These are phyloP conservation scores for Talaromyces sp. DNA, from an alignment of 2,329 filamentous ascomycete genomes.

Conservation along the genomic window DNA sequence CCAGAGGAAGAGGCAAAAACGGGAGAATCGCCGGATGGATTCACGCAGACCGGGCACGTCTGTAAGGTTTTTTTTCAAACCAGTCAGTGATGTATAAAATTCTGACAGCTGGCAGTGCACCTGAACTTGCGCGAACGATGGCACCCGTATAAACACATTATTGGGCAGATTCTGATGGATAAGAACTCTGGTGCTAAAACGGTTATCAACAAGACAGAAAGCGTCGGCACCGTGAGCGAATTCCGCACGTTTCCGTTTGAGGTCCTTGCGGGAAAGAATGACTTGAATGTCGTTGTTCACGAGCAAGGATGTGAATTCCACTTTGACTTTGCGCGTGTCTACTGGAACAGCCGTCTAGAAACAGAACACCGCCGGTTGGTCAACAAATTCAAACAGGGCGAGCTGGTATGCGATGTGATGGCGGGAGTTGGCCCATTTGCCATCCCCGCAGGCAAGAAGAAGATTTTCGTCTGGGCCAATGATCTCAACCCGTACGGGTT, in stretches of 20 bases:
- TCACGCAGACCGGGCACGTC: slow-evolving; percentile 84
- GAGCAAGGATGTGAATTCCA: slow-evolving; percentile 81
- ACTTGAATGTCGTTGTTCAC: slow-evolving; percentile 75
- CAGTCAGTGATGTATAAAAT: not conserved
- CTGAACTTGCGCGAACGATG: slow-evolving; percentile 82
- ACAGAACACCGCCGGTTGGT: slow-evolving; percentile 82
- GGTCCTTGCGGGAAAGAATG: slow-evolving; percentile 72
- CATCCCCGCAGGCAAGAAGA: slow-evolving; percentile 81
- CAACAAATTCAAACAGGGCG: slow-evolving; percentile 69
- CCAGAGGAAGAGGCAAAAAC: slow-evolving; percentile 67
- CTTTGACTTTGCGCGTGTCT: slow-evolving; percentile 94
- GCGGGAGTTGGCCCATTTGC: slow-evolving; percentile 95
- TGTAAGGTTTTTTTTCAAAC: slow-evolving; percentile 46
- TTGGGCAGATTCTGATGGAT: slow-evolving; percentile 79
- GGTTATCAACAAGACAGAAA: slow-evolving; percentile 92
- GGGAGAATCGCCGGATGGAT: slow-evolving; percentile 72
- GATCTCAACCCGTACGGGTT: slow-evolving; percentile 92
- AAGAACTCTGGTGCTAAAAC: slow-evolving; percentile 80
- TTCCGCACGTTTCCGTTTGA: slow-evolving; percentile 94
- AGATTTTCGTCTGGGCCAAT: slow-evolving; percentile 92
- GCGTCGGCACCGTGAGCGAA: slow-evolving; percentile 77
- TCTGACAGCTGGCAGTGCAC: slow-evolving; percentile 55
- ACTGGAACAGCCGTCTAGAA: slow-evolving; percentile 93
- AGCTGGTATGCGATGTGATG: slow-evolving; percentile 95
- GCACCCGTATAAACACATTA: slow-evolving; percentile 76